Evolutionary conservation across 2,329 filamentous ascomycete species (phyloP).

Genomic region (Alternaria infectoria): DNA sequence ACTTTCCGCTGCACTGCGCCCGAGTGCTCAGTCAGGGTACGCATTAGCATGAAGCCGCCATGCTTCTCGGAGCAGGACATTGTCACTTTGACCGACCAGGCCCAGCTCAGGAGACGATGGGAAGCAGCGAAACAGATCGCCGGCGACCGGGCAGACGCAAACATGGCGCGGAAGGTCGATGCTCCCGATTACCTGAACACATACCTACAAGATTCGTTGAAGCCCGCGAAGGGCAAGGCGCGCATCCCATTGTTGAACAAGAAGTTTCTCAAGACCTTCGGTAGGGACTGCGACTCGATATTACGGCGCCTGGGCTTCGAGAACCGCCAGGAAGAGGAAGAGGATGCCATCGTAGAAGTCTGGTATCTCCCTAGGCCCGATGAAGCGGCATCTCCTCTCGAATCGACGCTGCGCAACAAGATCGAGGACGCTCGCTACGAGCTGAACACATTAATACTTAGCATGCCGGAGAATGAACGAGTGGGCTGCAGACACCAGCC

Average conservation of each 20-base stretch:
- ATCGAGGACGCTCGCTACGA: slow-evolving; percentile 68
- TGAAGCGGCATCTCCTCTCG: slow-evolving; percentile 24
- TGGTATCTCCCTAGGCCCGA: slow-evolving; percentile 45
- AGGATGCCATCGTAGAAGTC: slow-evolving; percentile 37
- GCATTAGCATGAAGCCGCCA: slow-evolving; percentile 60
- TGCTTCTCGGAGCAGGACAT: slow-evolving; percentile 58
- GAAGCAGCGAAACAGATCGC: slow-evolving; percentile 59
- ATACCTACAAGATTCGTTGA: slow-evolving; percentile 66
- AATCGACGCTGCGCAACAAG: slow-evolving; percentile 29
- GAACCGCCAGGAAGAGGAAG: slow-evolving; percentile 38
- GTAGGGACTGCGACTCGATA: slow-evolving; percentile 64
- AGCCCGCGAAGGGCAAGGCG: slow-evolving; percentile 57
- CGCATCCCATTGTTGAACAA: slow-evolving; percentile 67
- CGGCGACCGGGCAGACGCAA: slow-evolving; percentile 61
- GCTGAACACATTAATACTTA: slow-evolving; percentile 59
- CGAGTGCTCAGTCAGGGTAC: slow-evolving; percentile 62
- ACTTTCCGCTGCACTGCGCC: slow-evolving; percentile 65
- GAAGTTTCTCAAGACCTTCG: slow-evolving; percentile 68
- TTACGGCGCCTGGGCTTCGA: slow-evolving; percentile 65
- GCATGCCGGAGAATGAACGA: slow-evolving; percentile 41
- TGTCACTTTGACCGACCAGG: slow-evolving; percentile 60
- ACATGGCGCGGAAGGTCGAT: slow-evolving; percentile 59
- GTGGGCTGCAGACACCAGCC: slow-evolving; percentile 37
- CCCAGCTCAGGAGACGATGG: slow-evolving; percentile 60
- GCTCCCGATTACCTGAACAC: slow-evolving; percentile 63